Evolutionary conservation across 352 stramenopile genomes (phyloP).

Genomic region (Phytopythium oedochilum): DNA sequence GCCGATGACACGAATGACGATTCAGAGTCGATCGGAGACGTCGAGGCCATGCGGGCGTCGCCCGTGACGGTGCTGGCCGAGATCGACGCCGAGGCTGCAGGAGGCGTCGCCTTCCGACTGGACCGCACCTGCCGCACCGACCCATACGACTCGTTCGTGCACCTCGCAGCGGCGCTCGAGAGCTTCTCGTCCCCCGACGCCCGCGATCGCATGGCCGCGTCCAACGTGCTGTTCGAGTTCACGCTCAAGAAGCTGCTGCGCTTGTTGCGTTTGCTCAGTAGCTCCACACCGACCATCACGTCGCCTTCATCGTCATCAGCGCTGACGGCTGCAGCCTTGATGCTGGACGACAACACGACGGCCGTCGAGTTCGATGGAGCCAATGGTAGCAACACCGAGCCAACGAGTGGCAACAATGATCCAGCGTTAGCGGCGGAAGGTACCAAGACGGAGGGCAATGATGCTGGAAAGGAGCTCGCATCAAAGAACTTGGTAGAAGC

Average conservation of each 20-base stretch:
- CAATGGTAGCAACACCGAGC: neutral
- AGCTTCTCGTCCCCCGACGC: constrained; percentile 62
- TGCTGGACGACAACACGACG: neutral
- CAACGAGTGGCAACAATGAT: neutral
- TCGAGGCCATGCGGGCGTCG: constrained; percentile 25
- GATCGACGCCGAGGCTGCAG: constrained; percentile 54
- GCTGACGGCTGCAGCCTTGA: neutral
- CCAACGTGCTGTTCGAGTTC: constrained; percentile 79
- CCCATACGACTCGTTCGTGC: constrained; percentile 62
- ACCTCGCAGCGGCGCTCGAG: constrained; percentile 57
- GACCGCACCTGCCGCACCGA: constrained; percentile 29
- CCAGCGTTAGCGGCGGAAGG: neutral
- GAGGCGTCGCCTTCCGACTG: constrained; percentile 69
- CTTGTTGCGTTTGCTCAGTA: constrained; percentile 68
- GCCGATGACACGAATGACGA: constrained; percentile 3
- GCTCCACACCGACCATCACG: constrained; percentile 43
- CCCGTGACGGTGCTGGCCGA: constrained; percentile 65
- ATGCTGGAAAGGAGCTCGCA: neutral
- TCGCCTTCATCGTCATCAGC: neutral
- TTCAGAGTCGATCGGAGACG: constrained; percentile 5
- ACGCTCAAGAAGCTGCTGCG: constrained; percentile 67
- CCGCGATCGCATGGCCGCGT: constrained; percentile 70
- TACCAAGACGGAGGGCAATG: neutral
- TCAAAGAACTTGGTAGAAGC: neutral
- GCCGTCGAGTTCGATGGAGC: neutral